Percentiles rank a stretch among this genome's conserved stretches.
These are phyloP conservation scores for Exobasidium cylindrosporum DNA, from an alignment of 1,284 basidiomycete genomes.

Conservation along the genomic window DNA sequence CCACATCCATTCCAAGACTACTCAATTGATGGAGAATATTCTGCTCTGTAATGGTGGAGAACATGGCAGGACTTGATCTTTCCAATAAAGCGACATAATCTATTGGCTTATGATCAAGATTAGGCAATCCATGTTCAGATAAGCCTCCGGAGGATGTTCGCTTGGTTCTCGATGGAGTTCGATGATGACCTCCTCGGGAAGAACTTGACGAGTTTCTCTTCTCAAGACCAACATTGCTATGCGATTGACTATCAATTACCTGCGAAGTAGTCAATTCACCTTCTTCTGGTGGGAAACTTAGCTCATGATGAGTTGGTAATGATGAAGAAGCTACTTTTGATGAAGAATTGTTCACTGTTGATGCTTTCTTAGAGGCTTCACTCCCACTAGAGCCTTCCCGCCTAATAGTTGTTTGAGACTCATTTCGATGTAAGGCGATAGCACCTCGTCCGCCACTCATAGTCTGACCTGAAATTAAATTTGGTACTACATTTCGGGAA, in stretches of 20 bases:
- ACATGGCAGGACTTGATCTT: conserved; percentile 72
- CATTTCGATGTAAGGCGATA: conserved; percentile 52
- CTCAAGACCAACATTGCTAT: conserved; percentile 13
- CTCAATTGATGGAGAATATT: conserved; percentile 74
- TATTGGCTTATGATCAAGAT: conserved; percentile 41
- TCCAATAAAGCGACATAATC: conserved; percentile 71
- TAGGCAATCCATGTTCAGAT: conserved; percentile 41
- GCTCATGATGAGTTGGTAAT: conserved; percentile 39
- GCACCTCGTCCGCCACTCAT: neutral
- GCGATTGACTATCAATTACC: neutral
- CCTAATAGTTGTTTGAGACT: conserved; percentile 58
- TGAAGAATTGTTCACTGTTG: neutral
- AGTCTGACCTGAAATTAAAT: neutral
- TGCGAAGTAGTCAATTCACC: neutral
- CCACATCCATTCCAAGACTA: conserved; percentile 80
- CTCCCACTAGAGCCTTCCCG: conserved; percentile 43
- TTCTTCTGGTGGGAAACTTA: conserved; percentile 15
- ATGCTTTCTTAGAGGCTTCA: conserved; percentile 16
- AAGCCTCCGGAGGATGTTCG: conserved; percentile 70
- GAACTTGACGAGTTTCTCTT: conserved; percentile 34
- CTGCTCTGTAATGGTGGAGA: conserved; percentile 74
- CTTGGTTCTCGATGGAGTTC: conserved; percentile 90
- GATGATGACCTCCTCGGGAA: conserved; percentile 59
- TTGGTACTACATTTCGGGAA: neutral
- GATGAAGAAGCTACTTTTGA: conserved; percentile 13